A percentile compares a stretch with the other conserved stretches of the same genome.
These are phyloP conservation scores for Plasmodium fragile DNA, from an alignment of 169 alveolate species.

Conservation along the genomic window DNA sequence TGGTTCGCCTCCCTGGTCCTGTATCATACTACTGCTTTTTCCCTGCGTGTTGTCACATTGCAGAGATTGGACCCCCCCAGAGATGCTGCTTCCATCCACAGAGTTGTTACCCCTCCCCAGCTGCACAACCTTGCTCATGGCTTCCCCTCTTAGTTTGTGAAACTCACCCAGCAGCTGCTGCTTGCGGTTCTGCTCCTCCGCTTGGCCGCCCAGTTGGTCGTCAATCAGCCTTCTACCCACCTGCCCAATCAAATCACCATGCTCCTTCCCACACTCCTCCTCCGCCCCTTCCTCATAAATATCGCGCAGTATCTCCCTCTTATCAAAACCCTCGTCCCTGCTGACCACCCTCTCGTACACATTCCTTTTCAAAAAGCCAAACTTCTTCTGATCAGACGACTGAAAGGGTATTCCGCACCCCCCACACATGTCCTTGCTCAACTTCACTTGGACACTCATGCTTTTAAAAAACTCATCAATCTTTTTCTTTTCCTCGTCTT, in stretches of 20 bases:
- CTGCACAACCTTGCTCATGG: neutral
- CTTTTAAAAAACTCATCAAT: slow-evolving; percentile 30
- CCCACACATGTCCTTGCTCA: slow-evolving; percentile 55
- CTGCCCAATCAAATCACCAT: neutral
- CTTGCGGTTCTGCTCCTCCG: neutral
- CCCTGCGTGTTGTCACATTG: neutral
- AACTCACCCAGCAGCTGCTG: neutral
- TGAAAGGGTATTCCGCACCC: slow-evolving; percentile 86
- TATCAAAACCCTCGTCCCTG: slow-evolving; percentile 28
- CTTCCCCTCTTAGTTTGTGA: neutral
- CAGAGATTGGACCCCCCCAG: neutral
- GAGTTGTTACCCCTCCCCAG: neutral
- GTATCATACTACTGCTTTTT: neutral
- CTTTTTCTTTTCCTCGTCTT: slow-evolving; percentile 38
- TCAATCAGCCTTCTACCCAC: neutral
- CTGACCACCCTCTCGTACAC: slow-evolving; percentile 40
- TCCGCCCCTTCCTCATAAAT: slow-evolving; percentile 15
- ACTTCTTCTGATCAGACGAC: slow-evolving; percentile 28
- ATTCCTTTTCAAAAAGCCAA: slow-evolving; percentile 52
- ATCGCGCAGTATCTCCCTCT: slow-evolving; percentile 17
- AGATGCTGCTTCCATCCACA: neutral
- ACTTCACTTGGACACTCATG: slow-evolving; percentile 44
- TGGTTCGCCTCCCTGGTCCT: neutral
- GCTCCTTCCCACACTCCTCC: neutral
- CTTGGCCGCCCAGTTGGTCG: neutral